Percentiles rank a stretch among this genome's conserved stretches.
These are phyloP conservation scores for Solanum raphanifolium DNA, from an alignment of 257 asterid species.

Conservation along the genomic window DNA sequence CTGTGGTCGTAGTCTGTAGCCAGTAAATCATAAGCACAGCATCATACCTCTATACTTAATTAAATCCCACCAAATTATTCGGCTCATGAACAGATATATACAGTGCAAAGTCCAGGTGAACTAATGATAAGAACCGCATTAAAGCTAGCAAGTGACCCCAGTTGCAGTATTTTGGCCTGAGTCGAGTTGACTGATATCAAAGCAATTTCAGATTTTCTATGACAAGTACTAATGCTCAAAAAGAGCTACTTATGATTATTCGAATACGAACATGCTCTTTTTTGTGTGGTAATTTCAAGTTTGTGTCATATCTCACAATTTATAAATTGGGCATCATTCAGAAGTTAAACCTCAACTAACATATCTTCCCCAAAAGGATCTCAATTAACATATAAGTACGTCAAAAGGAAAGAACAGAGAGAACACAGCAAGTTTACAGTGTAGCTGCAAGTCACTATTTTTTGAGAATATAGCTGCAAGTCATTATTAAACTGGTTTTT, in stretches of 20 bases:
- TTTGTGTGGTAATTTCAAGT: neutral
- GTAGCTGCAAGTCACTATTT: neutral
- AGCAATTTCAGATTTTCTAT: neutral
- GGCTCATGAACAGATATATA: neutral
- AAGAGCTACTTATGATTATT: neutral
- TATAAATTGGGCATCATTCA: neutral
- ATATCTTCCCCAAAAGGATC: neutral
- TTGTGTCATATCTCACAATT: neutral
- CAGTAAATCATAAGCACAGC: neutral
- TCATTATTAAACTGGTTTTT: neutral
- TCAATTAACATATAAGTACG: neutral
- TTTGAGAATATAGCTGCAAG: neutral
- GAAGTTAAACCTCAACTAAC: neutral
- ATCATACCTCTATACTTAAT: neutral
- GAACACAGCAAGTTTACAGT: neutral
- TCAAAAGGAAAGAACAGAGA: neutral
- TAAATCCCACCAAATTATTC: neutral
- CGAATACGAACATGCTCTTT: neutral
- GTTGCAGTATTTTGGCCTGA: neutral
- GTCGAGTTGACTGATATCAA: neutral
- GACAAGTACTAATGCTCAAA: neutral
- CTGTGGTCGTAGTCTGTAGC: neutral
- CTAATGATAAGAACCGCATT: neutral
- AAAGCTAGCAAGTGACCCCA: neutral
- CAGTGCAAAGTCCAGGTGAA: neutral